Base-by-base conservation (phyloP, 2,329 filamentous ascomycete species). In the Colletotrichum plurivorum region DNA sequence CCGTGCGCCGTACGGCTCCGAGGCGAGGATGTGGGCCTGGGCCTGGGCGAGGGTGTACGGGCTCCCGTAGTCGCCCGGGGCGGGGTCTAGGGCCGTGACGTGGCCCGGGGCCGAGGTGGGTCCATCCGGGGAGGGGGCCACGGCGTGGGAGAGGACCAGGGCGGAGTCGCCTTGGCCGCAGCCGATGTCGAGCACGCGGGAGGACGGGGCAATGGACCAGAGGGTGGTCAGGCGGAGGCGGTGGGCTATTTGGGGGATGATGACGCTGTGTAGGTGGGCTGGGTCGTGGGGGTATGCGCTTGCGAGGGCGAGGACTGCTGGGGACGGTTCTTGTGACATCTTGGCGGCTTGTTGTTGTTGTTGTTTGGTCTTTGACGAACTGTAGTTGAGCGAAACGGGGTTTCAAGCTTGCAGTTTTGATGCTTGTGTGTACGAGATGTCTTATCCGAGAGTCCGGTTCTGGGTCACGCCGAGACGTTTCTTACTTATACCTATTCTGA, bases 131-230 rank as follows among this genome's bases (percentile, higher is more conserved):
- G 20, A 1, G 53, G 22, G 22, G 22, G 49, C 48, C n/a, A 70
- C 64, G n/a, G 22, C 16, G n/a, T 70, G 57, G 18, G 68, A 27
- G 31, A 70, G 68, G 36, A 64, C 64, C 20, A 70, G 53, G 10
- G 64, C 53, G 36, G 68, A 70, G 58, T 70, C 68, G 48, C 68
- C 68, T 31, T 70, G 70, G 10, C 70, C 70, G 67, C 70, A 71
- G 52, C 70, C 70, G 53, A 70, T 63, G 63, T 71, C 70, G 43
- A 71, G 70, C 22, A 71, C 53, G 13, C 36, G 55, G 18, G 31
- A 55, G 16, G 56, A 55, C 20, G 68, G 64, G 20, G 57, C 18
- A 43, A 70, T 63, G 68, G 64, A 68, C 68, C 68, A 70, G 31
- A 64, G 45, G n/a, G 53, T 15, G 27, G 56, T 9, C 20, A 70